Evolutionary conservation across 345 rosid genomes (phyloP).

Genomic region (Hevea brasiliensis): DNA sequence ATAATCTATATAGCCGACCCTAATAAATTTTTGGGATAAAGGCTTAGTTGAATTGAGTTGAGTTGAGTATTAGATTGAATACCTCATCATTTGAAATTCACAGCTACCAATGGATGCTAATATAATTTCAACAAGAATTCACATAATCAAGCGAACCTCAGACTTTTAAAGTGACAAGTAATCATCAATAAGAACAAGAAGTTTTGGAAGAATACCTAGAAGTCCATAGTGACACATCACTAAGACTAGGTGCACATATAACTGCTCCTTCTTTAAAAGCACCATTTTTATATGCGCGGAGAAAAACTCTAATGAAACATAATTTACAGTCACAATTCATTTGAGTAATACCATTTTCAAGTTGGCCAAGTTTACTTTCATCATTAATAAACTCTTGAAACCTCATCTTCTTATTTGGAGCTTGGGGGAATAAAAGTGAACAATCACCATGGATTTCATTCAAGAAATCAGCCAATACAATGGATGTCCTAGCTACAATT

Average conservation of each 20-base stretch:
- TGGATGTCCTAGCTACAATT: slow-evolving; percentile 62
- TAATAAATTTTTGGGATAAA: no score
- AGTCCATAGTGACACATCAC: slow-evolving; percentile 54
- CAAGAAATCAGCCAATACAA: slow-evolving; percentile 39
- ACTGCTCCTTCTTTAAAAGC: slow-evolving; percentile 81
- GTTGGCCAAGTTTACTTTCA: slow-evolving; percentile 29
- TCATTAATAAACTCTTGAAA: slow-evolving; percentile 33
- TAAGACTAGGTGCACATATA: slow-evolving; percentile 57
- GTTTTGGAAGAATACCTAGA: slow-evolving; percentile 44
- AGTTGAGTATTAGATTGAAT: no score
- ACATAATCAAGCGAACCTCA: neutral
- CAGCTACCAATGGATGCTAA: no score
- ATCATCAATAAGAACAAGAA: neutral
- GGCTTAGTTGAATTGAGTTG: no score
- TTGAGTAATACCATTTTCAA: slow-evolving; percentile 28
- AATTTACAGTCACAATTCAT: slow-evolving; percentile 39
- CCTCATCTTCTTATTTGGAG: slow-evolving; percentile 27
- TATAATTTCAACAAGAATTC: neutral
- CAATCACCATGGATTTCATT: slow-evolving; percentile 37
- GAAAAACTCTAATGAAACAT: slow-evolving; percentile 72
- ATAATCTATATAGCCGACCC: no score
- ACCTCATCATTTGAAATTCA: no score
- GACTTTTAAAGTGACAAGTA: neutral
- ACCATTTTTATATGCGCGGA: slow-evolving; percentile 73
- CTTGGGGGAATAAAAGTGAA: slow-evolving; percentile 49